A percentile compares a stretch with the other conserved stretches of the same genome.
These are phyloP conservation scores for Talaromyces sp. DNA, from an alignment of 2,329 filamentous ascomycete species.

Conservation along the genomic window DNA sequence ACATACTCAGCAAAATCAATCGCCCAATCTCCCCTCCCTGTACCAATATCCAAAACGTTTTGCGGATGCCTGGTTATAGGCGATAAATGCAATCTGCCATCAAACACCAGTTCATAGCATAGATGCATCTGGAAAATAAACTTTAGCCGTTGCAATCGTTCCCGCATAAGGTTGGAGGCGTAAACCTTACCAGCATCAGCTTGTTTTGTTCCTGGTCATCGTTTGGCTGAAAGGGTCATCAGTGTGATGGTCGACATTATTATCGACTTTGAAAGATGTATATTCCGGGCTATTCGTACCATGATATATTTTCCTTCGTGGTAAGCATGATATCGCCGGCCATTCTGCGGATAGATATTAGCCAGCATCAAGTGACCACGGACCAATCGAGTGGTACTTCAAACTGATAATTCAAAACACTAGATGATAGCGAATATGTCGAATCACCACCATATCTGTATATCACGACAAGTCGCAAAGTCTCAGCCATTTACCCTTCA, in stretches of 20 bases:
- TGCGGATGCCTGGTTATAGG: constrained; percentile 20
- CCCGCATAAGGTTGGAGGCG: neutral
- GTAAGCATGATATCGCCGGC: constrained; percentile 23
- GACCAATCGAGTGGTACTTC: constrained; percentile 12
- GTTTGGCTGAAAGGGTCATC: constrained; percentile 18
- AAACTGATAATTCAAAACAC: constrained; percentile 22
- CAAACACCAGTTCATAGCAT: constrained; percentile 20
- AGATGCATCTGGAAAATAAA: constrained; percentile 19
- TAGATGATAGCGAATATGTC: constrained; percentile 22
- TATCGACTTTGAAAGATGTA: neutral
- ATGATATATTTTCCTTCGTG: constrained; percentile 24
- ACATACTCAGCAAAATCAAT: constrained; percentile 22
- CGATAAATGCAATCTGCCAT: constrained; percentile 21
- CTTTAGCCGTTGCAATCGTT: neutral
- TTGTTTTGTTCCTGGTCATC: constrained; percentile 24
- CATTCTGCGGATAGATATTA: constrained; percentile 17
- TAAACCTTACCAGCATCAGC: constrained; percentile 18
- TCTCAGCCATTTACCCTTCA: neutral
- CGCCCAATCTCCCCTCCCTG: constrained; percentile 22
- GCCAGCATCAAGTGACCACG: neutral
- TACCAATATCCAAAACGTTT: constrained; percentile 22
- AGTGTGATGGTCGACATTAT: neutral
- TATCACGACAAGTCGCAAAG: neutral
- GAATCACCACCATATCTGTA: constrained; percentile 19
- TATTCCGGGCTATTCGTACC: constrained; percentile 13